Percentiles rank a stretch among this genome's conserved stretches.
phyloP scores from a whole-genome alignment of 2,329 filamentous ascomycete genomes.

The Ophiocordyceps australis region DNA sequence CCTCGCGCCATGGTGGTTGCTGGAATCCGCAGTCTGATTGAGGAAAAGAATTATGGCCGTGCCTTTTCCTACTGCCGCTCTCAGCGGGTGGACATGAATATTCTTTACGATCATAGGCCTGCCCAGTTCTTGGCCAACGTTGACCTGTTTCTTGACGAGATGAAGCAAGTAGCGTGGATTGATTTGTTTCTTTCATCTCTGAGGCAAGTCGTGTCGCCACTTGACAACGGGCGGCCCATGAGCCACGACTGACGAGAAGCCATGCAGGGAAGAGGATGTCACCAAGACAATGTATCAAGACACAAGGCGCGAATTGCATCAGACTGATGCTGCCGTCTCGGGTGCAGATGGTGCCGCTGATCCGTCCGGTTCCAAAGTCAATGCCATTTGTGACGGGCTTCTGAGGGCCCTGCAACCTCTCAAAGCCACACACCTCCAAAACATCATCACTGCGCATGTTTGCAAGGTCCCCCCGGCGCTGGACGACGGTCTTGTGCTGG shows the following conservation, averaged over 20 bases:
- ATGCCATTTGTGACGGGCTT: conserved; percentile 74
- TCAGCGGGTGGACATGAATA: conserved; percentile 95
- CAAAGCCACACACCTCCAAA: conserved; percentile 56
- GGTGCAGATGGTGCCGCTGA: conserved; percentile 5
- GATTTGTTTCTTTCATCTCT: conserved; percentile 84
- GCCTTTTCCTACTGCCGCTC: conserved; percentile 81
- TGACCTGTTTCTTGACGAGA: conserved; percentile 62
- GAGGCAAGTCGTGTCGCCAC: conserved; percentile 31
- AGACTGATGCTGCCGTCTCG: conserved; percentile 2
- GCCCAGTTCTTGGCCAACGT: conserved; percentile 67
- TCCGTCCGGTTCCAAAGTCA: conserved; percentile 44
- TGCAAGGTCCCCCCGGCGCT: conserved; percentile 86
- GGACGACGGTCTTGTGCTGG: conserved; percentile 64
- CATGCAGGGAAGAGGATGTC: conserved; percentile 68
- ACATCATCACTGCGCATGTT: conserved; percentile 84
- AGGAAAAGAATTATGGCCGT: conserved; percentile 59
- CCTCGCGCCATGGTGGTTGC: conserved; percentile 84
- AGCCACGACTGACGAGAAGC: conserved; percentile 11
- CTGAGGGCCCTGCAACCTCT: conserved; percentile 45
- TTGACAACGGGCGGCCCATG: too few relatives aligned
- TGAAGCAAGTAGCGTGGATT: conserved; percentile 65
- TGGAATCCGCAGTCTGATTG: conserved; percentile 68
- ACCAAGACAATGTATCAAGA: conserved; percentile 87
- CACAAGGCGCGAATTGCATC: conserved; percentile 34
- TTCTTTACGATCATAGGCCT: conserved; percentile 84